A percentile compares a stretch with the other conserved stretches of the same genome.
These are phyloP conservation scores for Leucosporidium creatinivorum DNA, from an alignment of 768 basidiomycete species.

Conservation along the genomic window DNA sequence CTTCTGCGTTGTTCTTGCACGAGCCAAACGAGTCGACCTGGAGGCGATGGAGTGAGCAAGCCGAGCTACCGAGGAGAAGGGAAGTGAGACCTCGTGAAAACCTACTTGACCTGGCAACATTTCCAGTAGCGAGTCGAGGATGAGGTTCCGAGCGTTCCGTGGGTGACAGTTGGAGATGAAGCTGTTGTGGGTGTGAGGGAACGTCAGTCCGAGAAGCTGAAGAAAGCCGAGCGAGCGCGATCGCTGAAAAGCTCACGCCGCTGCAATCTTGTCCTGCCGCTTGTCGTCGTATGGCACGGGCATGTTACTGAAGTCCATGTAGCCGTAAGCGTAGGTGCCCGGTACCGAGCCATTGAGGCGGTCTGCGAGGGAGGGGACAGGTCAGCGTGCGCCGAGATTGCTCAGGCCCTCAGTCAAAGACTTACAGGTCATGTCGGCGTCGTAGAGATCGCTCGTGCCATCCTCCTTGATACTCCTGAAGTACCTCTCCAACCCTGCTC, in stretches of 20 bases:
- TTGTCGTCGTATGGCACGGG: slow-evolving; percentile 10
- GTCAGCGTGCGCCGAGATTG: too few relatives aligned
- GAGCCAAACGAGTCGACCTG: slow-evolving; percentile 19
- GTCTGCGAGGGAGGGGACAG: neutral
- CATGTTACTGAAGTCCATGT: slow-evolving; percentile 15
- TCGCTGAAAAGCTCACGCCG: too few relatives aligned
- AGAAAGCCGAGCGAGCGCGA: too few relatives aligned
- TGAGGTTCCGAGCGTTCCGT: slow-evolving; percentile 14
- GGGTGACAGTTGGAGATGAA: slow-evolving; percentile 25
- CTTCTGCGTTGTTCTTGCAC: slow-evolving; percentile 20
- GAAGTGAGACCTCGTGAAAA: too few relatives aligned
- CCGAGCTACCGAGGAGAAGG: too few relatives aligned
- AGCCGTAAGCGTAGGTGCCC: slow-evolving; percentile 8
- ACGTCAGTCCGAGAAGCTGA: too few relatives aligned
- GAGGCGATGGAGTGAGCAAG: too few relatives aligned
- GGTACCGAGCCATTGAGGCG: slow-evolving; percentile 22
- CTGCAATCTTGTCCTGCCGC: slow-evolving; percentile 5
- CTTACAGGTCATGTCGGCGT: slow-evolving; percentile 8
- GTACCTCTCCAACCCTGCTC: slow-evolving; percentile 6
- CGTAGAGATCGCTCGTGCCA: slow-evolving; percentile 14
- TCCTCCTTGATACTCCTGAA: slow-evolving; percentile 10
- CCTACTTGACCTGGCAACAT: slow-evolving; percentile 9
- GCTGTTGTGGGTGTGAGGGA: slow-evolving; percentile 4
- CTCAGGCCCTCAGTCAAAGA: too few relatives aligned
- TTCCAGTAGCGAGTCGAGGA: slow-evolving; percentile 16